Conservation (phyloP, 1,284 basidiomycete species). For the Pseudozyma tsukubaensis region DNA sequence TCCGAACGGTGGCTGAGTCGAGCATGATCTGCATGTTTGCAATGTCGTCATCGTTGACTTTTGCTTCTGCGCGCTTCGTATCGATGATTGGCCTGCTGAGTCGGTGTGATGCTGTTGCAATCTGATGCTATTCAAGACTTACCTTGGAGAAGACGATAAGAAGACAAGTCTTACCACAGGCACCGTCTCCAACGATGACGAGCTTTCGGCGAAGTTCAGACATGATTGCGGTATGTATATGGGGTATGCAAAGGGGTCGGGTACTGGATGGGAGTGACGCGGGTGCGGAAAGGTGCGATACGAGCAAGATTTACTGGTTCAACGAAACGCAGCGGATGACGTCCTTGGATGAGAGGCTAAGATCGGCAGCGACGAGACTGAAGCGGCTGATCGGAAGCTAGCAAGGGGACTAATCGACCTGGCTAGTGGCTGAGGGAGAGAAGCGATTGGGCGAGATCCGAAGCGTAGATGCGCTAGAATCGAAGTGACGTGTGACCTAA, state of each 20-base stretch:
- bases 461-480: slow-evolving; percentile 6
- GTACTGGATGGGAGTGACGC: not conserved
- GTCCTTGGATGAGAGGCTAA: too few species aligned
- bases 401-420: too few species aligned
- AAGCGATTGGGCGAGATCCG: slow-evolving; percentile 1
- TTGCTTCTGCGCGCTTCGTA: not conserved
- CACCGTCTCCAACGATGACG: slow-evolving; percentile 68
- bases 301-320: not conserved
- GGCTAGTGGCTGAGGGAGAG: too few species aligned
- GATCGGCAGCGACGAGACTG: too few species aligned
- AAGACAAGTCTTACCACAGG: slow-evolving; percentile 86
- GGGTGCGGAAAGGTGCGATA: not conserved
- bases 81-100: not conserved
- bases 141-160: slow-evolving; percentile 84
- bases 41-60: too few species aligned
- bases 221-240: slow-evolving; percentile 32
- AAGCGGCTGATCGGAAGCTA: too few species aligned
- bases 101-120: not conserved
- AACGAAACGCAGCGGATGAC: too few species aligned
- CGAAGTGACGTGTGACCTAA: too few species aligned
- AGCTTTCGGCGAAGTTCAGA: slow-evolving; percentile 67
- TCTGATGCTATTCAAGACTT: slow-evolving; percentile 18
- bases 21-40: not conserved
- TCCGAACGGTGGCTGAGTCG: too few species aligned
- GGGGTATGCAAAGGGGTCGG: slow-evolving; percentile 2